These are phyloP conservation scores for Cyphellophora attinorum DNA, from an alignment of 2,329 filamentous ascomycete species.

Conservation along the genomic window DNA sequence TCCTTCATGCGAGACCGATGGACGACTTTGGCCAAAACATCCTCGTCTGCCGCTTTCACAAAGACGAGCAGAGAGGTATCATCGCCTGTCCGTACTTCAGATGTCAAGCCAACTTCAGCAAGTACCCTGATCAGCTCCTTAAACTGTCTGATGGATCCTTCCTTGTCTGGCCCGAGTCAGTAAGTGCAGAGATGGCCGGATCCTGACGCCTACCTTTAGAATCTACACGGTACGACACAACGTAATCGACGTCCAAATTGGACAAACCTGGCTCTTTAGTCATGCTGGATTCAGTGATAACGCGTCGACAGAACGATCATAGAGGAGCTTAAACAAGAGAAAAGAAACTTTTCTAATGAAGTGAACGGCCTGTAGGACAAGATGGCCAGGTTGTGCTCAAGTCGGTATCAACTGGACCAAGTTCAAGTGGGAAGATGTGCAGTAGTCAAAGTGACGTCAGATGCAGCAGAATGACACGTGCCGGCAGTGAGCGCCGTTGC, in stretches of 20 bases:
- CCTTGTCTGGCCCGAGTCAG: slow-evolving; percentile 44
- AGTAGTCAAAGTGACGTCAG: too few species aligned
- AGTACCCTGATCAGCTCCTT: slow-evolving; percentile 68
- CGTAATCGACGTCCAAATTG: slow-evolving; percentile 75
- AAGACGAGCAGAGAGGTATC: slow-evolving; percentile 71
- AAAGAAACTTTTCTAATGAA: too few species aligned
- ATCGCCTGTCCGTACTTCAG: slow-evolving; percentile 75
- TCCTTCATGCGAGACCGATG: slow-evolving; percentile 85
- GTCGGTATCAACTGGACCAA: too few species aligned
- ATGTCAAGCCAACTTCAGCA: slow-evolving; percentile 68
- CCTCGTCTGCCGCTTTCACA: slow-evolving; percentile 65
- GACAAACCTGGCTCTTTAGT: slow-evolving; percentile 6
- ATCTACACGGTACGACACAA: slow-evolving; percentile 68
- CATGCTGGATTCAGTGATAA: slow-evolving; percentile 1
- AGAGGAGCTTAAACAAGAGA: too few species aligned
- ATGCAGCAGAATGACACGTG: too few species aligned
- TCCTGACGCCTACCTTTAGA: slow-evolving; percentile 47
- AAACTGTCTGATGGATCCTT: slow-evolving; percentile 64
- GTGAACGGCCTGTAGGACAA: too few species aligned
- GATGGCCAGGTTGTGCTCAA: too few species aligned
- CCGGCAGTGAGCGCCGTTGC: too few species aligned
- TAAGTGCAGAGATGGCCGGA: slow-evolving; percentile 2
- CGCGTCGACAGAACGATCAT: too few species aligned
- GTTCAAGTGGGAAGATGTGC: too few species aligned
- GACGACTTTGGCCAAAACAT: slow-evolving; percentile 67